Evolutionary conservation across 2,329 filamentous ascomycete species (phyloP).

Genomic region (Purpureocillium lavendulum): DNA sequence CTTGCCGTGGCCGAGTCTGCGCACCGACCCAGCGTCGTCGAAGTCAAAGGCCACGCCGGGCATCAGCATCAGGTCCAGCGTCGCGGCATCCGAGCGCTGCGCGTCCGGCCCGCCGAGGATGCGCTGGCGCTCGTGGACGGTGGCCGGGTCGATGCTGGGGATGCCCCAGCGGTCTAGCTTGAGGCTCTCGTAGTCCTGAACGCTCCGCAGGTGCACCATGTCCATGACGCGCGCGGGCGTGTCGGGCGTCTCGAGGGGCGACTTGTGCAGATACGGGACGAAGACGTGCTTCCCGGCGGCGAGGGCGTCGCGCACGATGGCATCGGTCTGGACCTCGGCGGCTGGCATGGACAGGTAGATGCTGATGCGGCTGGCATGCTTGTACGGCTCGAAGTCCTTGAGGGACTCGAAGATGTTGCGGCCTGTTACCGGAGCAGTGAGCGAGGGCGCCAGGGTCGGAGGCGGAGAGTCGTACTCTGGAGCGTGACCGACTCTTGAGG

Average conservation of each 20-base stretch:
- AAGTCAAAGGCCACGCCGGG: constrained; percentile 88
- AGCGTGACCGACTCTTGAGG: constrained; percentile 50
- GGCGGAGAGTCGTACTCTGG: constrained; percentile 55
- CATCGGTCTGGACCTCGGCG: constrained; percentile 76
- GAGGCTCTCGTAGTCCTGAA: constrained; percentile 71
- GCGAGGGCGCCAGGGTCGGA: not conserved
- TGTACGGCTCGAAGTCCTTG: constrained; percentile 63
- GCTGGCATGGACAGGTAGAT: constrained; percentile 90
- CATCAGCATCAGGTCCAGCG: constrained; percentile 78
- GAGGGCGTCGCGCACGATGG: constrained; percentile 76
- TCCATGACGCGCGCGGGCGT: constrained; percentile 74
- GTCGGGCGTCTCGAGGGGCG: constrained; percentile 32
- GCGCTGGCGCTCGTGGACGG: constrained; percentile 59
- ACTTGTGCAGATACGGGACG: constrained; percentile 77
- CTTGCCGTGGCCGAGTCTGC: constrained; percentile 84
- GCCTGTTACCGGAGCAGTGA: constrained; percentile 39
- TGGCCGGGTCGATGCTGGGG: constrained; percentile 65
- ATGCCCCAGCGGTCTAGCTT: constrained; percentile 86
- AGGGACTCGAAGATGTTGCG: constrained; percentile 55
- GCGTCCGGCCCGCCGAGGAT: constrained; percentile 57
- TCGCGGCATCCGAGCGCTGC: constrained; percentile 27
- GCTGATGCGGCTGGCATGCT: constrained; percentile 65
- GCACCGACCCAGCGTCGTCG: constrained; percentile 45
- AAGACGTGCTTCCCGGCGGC: constrained; percentile 74
- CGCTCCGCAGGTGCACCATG: constrained; percentile 72